Percentiles rank a stretch among this genome's conserved stretches.
Evolutionary conservation across 176 grass and related monocot species (phyloP).

Genomic region (Avena atlantica): DNA sequence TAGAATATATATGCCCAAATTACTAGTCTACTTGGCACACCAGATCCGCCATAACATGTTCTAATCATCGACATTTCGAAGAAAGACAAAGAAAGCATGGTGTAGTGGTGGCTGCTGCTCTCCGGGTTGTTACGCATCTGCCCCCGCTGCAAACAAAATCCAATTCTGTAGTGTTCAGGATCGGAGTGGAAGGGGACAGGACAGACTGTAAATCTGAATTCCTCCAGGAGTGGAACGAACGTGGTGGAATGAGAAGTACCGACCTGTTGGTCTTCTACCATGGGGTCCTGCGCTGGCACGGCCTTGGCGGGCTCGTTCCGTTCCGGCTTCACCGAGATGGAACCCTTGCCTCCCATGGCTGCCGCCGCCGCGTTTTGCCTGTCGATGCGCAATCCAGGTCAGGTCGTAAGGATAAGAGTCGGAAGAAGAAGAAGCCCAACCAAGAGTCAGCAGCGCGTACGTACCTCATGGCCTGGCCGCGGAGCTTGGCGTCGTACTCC

Average conservation of each 20-base stretch:
- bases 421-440: background rate
- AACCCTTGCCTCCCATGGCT: slow-evolving; percentile 55
- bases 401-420: background rate
- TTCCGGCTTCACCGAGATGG: slow-evolving; percentile 57
- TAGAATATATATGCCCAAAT: too few species aligned
- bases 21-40: too few species aligned
- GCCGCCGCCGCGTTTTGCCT: slow-evolving; percentile 60
- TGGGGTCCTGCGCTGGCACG: slow-evolving; percentile 43
- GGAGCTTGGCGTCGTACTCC: slow-evolving; percentile 77
- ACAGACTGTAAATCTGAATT: background rate
- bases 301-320: slow-evolving; percentile 62
- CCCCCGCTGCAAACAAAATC: slow-evolving; percentile 41
- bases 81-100: too few species aligned
- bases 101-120: slow-evolving; percentile 63
- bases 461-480: slow-evolving; percentile 56
- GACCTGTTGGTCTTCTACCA: slow-evolving; percentile 49
- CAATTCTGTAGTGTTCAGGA: background rate
- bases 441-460: background rate
- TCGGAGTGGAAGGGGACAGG: background rate
- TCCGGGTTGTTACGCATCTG: slow-evolving; percentile 52
- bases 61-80: too few species aligned
- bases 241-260: too few species aligned
- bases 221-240: background rate
- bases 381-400: background rate
- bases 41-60: too few species aligned